These are phyloP conservation scores for Mortierella sp. DNA, from an alignment of 371 early-diverging fungal species.

Conservation along the genomic window DNA sequence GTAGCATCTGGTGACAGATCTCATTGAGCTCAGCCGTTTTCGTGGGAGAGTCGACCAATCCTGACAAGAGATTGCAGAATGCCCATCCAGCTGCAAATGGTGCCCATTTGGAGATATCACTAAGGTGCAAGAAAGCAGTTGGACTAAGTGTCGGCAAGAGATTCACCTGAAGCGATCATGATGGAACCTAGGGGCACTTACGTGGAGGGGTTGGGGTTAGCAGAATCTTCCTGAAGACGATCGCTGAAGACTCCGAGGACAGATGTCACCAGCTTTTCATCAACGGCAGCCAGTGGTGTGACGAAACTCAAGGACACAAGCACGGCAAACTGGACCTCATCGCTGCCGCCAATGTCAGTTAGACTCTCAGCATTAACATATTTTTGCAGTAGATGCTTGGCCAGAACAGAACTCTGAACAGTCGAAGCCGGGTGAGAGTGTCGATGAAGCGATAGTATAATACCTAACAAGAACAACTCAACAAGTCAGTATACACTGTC, in stretches of 20 bases:
- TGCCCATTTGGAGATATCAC: conserved; percentile 41
- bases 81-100: conserved; percentile 66
- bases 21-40: conserved; percentile 53
- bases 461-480: conserved; percentile 10
- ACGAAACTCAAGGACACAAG: conserved; percentile 61
- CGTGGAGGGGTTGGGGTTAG: conserved; percentile 15
- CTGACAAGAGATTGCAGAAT: conserved; percentile 57
- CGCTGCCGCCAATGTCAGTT: conserved; percentile 56
- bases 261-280: conserved; percentile 56
- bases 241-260: conserved; percentile 29
- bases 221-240: conserved; percentile 20
- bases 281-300: conserved; percentile 57
- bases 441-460: conserved; percentile 37
- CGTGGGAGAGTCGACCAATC: conserved; percentile 60
- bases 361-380: conserved; percentile 28
- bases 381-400: conserved; percentile 35
- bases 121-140: neutral
- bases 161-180: neutral
- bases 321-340: conserved; percentile 71
- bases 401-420: conserved; percentile 38
- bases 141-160: no score
- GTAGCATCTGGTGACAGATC: conserved; percentile 31
- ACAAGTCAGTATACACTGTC: neutral
- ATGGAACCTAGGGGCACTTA: neutral
- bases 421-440: conserved; percentile 46